Conservation (phyloP, 2,329 filamentous ascomycete species). For the Fusarium longipes region DNA sequence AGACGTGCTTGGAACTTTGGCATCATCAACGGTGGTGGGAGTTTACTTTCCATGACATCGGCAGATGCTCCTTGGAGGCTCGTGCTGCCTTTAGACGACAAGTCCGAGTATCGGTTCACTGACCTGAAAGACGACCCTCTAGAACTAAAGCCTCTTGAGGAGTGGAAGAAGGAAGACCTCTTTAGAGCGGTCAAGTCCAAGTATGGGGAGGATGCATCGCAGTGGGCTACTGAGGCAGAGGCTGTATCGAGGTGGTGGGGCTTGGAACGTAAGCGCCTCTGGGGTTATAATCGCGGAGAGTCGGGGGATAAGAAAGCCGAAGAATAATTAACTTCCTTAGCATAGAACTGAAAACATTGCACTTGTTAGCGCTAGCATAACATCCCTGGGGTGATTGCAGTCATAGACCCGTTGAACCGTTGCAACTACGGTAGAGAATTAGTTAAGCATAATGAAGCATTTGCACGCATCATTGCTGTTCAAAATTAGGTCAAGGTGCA, state of each 20-base stretch:
- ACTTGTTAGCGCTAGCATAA: background rate
- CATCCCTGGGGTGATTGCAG: background rate
- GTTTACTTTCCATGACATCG: conserved; percentile 49
- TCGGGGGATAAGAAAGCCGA: background rate
- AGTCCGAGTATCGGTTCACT: conserved; percentile 50
- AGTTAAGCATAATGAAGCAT: background rate
- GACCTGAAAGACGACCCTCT: conserved; percentile 46
- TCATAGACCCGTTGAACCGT: background rate
- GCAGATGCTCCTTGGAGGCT: conserved; percentile 49
- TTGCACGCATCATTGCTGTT: too few relatives aligned
- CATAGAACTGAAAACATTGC: background rate
- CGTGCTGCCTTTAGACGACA: conserved; percentile 48
- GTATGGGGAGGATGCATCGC: conserved; percentile 33
- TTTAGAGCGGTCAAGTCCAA: conserved; percentile 36
- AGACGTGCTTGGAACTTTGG: conserved; percentile 50
- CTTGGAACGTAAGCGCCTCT: conserved; percentile 37
- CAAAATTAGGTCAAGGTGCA: too few relatives aligned
- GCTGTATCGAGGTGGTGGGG: conserved; percentile 37
- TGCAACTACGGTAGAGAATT: too few relatives aligned
- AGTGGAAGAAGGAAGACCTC: conserved; percentile 43
- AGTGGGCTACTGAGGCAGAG: conserved; percentile 46
- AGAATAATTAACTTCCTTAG: too few relatives aligned
- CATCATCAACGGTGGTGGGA: conserved; percentile 50
- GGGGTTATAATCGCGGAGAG: conserved; percentile 24
- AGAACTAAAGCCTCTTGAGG: conserved; percentile 44